A percentile compares a stretch with the other conserved stretches of the same genome.
These are phyloP conservation scores for Hericium rajendrae DNA, from an alignment of 768 basidiomycete genomes.

Conservation along the genomic window DNA sequence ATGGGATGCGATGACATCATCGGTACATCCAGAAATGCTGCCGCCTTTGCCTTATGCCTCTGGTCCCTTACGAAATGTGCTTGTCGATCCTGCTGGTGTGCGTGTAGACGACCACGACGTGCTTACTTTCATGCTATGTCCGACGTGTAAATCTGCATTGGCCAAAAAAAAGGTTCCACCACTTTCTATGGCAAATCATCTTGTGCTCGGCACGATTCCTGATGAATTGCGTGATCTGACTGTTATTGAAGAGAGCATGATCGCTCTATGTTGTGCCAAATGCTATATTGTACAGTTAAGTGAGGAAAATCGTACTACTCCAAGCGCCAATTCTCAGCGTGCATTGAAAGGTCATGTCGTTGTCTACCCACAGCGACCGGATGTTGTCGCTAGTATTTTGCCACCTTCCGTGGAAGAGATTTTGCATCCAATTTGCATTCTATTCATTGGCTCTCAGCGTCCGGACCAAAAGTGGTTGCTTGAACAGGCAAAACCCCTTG, in stretches of 20 bases:
- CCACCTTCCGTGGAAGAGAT: conserved; percentile 30
- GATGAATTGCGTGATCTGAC: conserved; percentile 22
- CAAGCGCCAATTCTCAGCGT: conserved; percentile 16
- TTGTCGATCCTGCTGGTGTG: background rate
- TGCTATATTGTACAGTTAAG: background rate
- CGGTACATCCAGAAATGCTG: background rate
- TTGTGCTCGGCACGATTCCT: conserved; percentile 23
- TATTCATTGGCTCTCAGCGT: conserved; percentile 28
- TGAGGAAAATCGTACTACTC: background rate
- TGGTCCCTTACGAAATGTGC: background rate
- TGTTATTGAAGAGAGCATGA: conserved; percentile 31
- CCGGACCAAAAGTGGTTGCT: conserved; percentile 24
- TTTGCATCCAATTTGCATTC: conserved; percentile 26
- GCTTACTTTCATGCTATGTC: background rate
- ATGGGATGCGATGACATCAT: background rate
- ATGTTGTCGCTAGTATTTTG: conserved; percentile 19
- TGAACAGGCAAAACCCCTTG: conserved; percentile 26
- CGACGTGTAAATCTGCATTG: conserved; percentile 14
- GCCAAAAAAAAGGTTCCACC: conserved; percentile 14
- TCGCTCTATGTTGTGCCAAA: conserved; percentile 26
- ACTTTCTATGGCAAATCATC: conserved; percentile 24
- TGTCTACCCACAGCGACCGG: conserved; percentile 29
- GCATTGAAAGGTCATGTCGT: conserved; percentile 32
- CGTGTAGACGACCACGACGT: background rate
- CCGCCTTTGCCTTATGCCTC: background rate